Conservation (phyloP, 805 yeast genomes). For the Ogataea polymorpha region DNA sequence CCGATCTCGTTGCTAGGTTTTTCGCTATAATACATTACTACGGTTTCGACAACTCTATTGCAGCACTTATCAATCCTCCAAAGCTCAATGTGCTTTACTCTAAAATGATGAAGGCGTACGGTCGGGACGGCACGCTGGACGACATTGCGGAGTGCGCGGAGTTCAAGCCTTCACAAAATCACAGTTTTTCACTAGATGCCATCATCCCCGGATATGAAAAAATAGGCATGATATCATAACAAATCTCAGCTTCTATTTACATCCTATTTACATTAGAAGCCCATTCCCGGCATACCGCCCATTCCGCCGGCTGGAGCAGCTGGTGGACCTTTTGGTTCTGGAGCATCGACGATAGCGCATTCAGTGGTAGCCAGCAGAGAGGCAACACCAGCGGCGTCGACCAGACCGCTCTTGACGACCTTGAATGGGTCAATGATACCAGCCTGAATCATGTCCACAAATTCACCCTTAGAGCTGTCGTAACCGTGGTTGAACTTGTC, state of each 20-base stretch:
- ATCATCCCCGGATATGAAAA: no score
- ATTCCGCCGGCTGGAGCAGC: conserved; percentile 59
- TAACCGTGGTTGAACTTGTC: conserved; percentile 84
- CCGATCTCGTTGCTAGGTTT: no score
- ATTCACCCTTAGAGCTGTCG: conserved; percentile 89
- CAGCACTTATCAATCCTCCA: no score
- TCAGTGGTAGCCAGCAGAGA: conserved; percentile 96
- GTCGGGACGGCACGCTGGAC: no score
- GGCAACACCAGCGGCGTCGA: conserved; percentile 97
- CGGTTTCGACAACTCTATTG: no score
- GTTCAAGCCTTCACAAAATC: background rate
- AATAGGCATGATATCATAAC: background rate
- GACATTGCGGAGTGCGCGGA: no score
- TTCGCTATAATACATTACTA: no score
- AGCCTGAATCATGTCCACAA: conserved; percentile 91
- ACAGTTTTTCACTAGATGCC: no score
- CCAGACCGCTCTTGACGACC: conserved; percentile 93
- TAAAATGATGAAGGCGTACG: no score
- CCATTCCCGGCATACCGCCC: conserved; percentile 40
- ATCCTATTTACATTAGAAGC: conserved; percentile 20
- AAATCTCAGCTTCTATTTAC: conserved; percentile 7
- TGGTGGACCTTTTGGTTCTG: conserved; percentile 65
- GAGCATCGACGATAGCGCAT: conserved; percentile 96
- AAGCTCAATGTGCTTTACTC: no score
- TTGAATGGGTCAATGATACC: conserved; percentile 99